Evolutionary conservation across 345 rosid genomes (phyloP).

Genomic region (Citrus sp.): DNA sequence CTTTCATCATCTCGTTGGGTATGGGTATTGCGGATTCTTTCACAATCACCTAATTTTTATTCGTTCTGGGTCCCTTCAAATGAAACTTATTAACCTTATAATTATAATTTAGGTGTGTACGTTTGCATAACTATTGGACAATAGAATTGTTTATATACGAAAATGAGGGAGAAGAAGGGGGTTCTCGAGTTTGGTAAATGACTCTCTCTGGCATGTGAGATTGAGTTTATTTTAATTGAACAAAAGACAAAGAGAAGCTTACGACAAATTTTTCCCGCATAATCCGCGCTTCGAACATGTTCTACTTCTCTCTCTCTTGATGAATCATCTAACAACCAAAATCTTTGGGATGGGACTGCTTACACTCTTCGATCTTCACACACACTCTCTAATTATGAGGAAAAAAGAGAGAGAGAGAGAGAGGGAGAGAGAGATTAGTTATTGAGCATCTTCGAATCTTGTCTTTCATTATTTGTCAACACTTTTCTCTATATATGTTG

Average conservation of each 20-base stretch:
- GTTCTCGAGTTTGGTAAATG: slow-evolving; percentile 32
- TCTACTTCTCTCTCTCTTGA: not conserved
- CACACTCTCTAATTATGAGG: too few relatives aligned
- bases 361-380: not conserved
- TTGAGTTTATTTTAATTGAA: slow-evolving; percentile 13
- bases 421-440: too few relatives aligned
- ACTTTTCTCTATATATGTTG: not conserved
- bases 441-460: not conserved
- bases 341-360: not conserved
- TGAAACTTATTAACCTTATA: not conserved
- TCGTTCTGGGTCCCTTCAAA: slow-evolving; percentile 11
- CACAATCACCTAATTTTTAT: slow-evolving; percentile 23
- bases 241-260: slow-evolving; percentile 13
- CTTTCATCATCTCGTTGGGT: slow-evolving; percentile 18
- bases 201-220: slow-evolving; percentile 31
- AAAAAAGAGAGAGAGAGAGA: too few relatives aligned
- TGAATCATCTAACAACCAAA: not conserved
- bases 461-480: slow-evolving; percentile 8
- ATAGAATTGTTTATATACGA: not conserved
- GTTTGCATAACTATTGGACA: not conserved
- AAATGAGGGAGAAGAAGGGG: slow-evolving; percentile 14
- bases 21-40: slow-evolving; percentile 34
- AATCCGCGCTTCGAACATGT: slow-evolving; percentile 25
- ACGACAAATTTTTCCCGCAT: slow-evolving; percentile 22
- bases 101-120: too few relatives aligned